A percentile compares a stretch with the other conserved stretches of the same genome.
phyloP scores from a whole-genome alignment of 257 asterid genomes.

The Asclepias syriaca region DNA sequence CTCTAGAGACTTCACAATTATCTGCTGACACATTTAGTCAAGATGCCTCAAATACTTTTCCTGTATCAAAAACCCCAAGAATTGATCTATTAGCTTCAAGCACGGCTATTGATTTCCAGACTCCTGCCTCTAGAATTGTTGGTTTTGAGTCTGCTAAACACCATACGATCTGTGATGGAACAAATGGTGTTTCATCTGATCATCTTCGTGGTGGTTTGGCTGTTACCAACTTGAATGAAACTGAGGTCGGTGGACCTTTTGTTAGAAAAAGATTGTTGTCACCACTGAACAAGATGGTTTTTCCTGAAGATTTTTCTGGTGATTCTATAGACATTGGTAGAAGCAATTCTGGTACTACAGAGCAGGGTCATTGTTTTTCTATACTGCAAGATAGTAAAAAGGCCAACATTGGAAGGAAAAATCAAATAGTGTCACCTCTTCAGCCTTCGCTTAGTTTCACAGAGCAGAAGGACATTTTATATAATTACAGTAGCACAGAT shows the following conservation, averaged over 20 bases:
- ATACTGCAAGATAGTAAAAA: conserved; percentile 43
- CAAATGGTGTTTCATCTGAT: conserved; percentile 22
- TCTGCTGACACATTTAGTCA: conserved; percentile 22
- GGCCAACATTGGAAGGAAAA: conserved; percentile 45
- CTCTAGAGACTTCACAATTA: conserved; percentile 27
- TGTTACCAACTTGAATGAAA: conserved; percentile 22
- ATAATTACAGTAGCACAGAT: conserved; percentile 21
- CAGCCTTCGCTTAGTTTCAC: conserved; percentile 26
- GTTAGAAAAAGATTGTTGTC: conserved; percentile 68
- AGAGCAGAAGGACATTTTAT: conserved; percentile 25
- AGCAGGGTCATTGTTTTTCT: conserved; percentile 26
- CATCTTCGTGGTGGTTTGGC: conserved; percentile 20
- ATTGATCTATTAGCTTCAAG: conserved; percentile 27
- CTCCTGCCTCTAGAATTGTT: conserved; percentile 54
- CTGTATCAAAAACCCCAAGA: conserved; percentile 13
- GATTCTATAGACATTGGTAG: conserved; percentile 49
- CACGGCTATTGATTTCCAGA: conserved; percentile 25
- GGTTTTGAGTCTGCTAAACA: conserved; percentile 45
- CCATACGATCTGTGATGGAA: conserved; percentile 19
- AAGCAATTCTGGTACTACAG: conserved; percentile 24
- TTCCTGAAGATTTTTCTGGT: conserved; percentile 35
- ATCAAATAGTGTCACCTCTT: conserved; percentile 27
- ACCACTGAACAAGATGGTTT: conserved; percentile 50
- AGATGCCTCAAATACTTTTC: conserved; percentile 26
- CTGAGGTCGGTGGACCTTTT: conserved; percentile 34